Percentiles rank a stretch among this genome's conserved stretches.
Conservation (phyloP, 345 rosid species). For the Hypericum androsaemum region DNA sequence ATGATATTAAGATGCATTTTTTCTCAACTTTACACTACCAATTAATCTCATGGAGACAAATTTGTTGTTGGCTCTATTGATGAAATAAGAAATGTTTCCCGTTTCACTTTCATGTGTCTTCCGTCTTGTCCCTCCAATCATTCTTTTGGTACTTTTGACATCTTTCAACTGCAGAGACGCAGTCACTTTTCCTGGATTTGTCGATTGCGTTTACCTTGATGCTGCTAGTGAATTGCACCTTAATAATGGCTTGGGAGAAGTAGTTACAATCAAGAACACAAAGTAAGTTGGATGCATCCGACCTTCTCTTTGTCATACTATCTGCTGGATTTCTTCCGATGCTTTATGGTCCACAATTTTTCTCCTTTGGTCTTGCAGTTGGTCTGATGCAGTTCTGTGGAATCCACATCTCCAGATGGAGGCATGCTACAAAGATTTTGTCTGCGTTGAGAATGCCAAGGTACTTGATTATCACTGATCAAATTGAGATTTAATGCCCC, state of each 20-base stretch:
- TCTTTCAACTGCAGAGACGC: conserved; percentile 51
- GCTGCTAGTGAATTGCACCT: conserved; percentile 53
- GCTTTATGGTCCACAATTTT: conserved; percentile 6
- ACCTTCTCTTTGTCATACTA: conserved; percentile 9
- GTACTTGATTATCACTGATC: conserved; percentile 22
- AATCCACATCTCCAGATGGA: conserved; percentile 91
- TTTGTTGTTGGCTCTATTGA: no score
- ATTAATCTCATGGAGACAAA: no score
- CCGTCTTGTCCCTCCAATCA: conserved; percentile 1
- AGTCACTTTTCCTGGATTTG: conserved; percentile 80
- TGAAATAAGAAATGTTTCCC: no score
- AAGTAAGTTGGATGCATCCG: conserved; percentile 35
- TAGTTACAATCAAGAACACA: conserved; percentile 47
- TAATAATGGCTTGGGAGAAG: conserved; percentile 81
- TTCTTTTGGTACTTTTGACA: conserved; percentile 7
- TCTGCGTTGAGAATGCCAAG: conserved; percentile 89
- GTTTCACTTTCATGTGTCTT: background rate
- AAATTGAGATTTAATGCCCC: no score
- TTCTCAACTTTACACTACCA: no score
- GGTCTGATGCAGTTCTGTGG: conserved; percentile 95
- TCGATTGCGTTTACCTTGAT: conserved; percentile 74
- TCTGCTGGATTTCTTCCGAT: background rate
- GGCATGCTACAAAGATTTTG: conserved; percentile 82
- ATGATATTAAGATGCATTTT: no score
- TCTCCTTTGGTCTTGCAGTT: conserved; percentile 32